Evolutionary conservation across 176 grass and related monocot genomes (phyloP).

Genomic region (Dactylis glomerata): DNA sequence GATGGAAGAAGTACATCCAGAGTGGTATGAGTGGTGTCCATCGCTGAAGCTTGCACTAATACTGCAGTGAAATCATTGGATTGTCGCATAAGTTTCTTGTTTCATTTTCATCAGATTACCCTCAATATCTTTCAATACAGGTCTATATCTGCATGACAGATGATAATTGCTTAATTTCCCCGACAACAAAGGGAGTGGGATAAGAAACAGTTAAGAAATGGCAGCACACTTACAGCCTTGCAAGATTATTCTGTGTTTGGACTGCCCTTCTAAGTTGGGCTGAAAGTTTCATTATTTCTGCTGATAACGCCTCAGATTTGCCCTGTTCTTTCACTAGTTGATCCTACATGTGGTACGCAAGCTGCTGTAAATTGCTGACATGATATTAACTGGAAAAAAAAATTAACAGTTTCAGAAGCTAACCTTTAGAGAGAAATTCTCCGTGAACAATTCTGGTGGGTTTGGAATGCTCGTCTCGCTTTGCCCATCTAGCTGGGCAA

Average conservation of each 20-base stretch:
- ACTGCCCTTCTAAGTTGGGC: conserved; percentile 71
- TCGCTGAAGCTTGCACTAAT: background rate
- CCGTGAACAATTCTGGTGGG: conserved; percentile 42
- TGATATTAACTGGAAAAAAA: conserved; percentile 12
- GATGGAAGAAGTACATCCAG: background rate
- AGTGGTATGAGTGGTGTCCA: background rate
- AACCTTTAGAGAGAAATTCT: conserved; percentile 76
- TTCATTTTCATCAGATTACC: conserved; percentile 96
- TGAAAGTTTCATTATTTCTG: conserved; percentile 88
- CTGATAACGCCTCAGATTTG: conserved; percentile 57
- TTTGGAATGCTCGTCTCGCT: conserved; percentile 40
- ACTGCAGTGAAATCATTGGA: conserved; percentile 35
- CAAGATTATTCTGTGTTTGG: conserved; percentile 67
- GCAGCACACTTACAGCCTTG: conserved; percentile 54
- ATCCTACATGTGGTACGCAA: conserved; percentile 48
- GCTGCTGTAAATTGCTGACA: background rate
- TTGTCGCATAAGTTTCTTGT: conserved; percentile 85
- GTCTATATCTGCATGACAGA: conserved; percentile 71
- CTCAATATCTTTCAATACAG: conserved; percentile 74
- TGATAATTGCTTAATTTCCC: conserved; percentile 24
- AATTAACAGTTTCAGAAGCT: conserved; percentile 12
- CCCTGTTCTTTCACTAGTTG: conserved; percentile 72
- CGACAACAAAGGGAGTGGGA: background rate
- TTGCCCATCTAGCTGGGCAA: conserved; percentile 44
- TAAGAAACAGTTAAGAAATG: conserved; percentile 11